Evolutionary conservation across 2,329 filamentous ascomycete species (phyloP).

Genomic region (Ophiostoma piceae): DNA sequence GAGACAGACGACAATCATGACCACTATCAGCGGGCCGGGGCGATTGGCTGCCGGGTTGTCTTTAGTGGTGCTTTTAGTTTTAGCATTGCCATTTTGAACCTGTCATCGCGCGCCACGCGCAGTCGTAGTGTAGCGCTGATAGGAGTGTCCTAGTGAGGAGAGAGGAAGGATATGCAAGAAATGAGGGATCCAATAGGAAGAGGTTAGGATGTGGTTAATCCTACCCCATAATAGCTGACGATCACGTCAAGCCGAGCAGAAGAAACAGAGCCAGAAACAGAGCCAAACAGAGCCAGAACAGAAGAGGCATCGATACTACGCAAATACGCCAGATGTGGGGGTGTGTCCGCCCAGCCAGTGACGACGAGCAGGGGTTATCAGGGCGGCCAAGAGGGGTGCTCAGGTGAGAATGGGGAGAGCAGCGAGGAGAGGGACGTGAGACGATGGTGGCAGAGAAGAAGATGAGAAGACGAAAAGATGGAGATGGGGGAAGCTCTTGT

Average conservation of each 20-base stretch:
- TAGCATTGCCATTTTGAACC: background rate
- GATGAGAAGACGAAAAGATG: background rate
- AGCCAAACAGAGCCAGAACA: background rate
- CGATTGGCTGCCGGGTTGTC: constrained; percentile 1
- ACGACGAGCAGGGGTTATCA: background rate
- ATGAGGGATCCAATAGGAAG: constrained; percentile 6
- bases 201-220: background rate
- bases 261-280: background rate
- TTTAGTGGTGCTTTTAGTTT: background rate
- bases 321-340: background rate
- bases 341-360: background rate
- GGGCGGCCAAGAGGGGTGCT: background rate
- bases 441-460: too few species aligned
- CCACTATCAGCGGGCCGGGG: background rate
- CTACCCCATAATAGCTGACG: constrained; percentile 8
- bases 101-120: constrained; percentile 16
- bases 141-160: background rate
- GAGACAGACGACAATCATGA: background rate
- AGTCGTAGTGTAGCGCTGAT: background rate
- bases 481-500: background rate
- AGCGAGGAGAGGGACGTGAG: background rate
- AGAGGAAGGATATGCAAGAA: background rate
- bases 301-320: background rate
- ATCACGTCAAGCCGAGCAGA: background rate
- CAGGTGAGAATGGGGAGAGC: background rate